Evolutionary conservation across 2,329 filamentous ascomycete species (phyloP).

Genomic region (Rhynchosporium secalis): DNA sequence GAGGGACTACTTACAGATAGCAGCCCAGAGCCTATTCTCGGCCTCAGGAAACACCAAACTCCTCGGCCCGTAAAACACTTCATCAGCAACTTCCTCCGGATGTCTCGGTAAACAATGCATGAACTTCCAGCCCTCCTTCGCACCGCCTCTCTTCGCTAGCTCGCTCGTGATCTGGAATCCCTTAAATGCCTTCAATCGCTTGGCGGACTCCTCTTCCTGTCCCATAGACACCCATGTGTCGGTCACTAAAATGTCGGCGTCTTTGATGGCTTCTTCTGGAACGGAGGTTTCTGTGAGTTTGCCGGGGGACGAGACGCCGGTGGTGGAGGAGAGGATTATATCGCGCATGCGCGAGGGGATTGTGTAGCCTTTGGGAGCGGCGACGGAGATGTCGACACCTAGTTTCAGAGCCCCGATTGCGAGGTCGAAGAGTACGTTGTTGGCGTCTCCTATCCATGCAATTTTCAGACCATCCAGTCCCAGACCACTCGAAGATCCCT

Average conservation of each 20-base stretch:
- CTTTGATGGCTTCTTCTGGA: slow-evolving; percentile 80
- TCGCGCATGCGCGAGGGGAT: slow-evolving; percentile 75
- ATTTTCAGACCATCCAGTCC: slow-evolving; percentile 83
- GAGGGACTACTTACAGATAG: slow-evolving; percentile 61
- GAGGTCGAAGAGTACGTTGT: slow-evolving; percentile 94
- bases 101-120: slow-evolving; percentile 98
- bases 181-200: slow-evolving; percentile 76
- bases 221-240: slow-evolving; percentile 99
- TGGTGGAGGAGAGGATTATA: slow-evolving; percentile 66
- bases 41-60: slow-evolving; percentile 92
- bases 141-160: slow-evolving; percentile 78
- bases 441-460: slow-evolving; percentile 94
- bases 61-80: slow-evolving; percentile 85
- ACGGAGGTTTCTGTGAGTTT: slow-evolving; percentile 72
- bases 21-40: slow-evolving; percentile 92
- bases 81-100: slow-evolving; percentile 87
- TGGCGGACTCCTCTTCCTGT: slow-evolving; percentile 80
- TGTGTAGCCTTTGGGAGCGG: slow-evolving; percentile 80
- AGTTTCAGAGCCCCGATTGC: slow-evolving; percentile 85
- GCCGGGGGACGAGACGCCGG: slow-evolving; percentile 58
- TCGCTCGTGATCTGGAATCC: slow-evolving; percentile 92
- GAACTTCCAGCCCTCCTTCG: slow-evolving; percentile 90
- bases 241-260: slow-evolving; percentile 87
- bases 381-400: slow-evolving; percentile 82
- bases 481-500: slow-evolving; percentile 43